Conservation (phyloP, 352 stramenopile species). For the Globisporangium rhizosaccharum region DNA sequence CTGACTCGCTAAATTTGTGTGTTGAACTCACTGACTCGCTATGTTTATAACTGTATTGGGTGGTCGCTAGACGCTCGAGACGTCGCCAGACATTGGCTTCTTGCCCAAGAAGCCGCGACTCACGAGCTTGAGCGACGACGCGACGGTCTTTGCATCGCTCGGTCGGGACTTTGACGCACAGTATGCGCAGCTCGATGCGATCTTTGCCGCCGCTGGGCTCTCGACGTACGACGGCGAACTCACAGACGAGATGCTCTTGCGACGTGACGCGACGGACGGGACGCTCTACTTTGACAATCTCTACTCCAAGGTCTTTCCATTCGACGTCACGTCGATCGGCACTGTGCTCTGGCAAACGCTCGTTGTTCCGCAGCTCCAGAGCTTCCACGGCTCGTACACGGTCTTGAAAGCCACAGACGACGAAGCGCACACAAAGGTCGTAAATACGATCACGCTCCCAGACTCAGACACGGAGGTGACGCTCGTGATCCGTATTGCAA, state of each 20-base stretch:
- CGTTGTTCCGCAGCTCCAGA: slow-evolving; percentile 10
- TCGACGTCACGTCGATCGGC: slow-evolving; percentile 22
- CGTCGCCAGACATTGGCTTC: slow-evolving; percentile 2
- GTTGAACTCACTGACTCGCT: too few relatives aligned
- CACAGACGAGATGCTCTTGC: neutral
- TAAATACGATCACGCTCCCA: too few relatives aligned
- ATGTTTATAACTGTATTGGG: too few relatives aligned
- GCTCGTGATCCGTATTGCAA: slow-evolving; percentile 21
- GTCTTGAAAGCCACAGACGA: neutral
- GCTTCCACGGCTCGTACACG: slow-evolving; percentile 1
- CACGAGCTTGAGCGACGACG: slow-evolving; percentile 16
- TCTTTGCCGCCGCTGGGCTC: slow-evolving; percentile 19
- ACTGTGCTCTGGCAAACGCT: slow-evolving; percentile 25
- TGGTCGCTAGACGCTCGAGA: neutral
- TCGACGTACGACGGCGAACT: slow-evolving; percentile 18
- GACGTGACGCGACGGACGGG: neutral
- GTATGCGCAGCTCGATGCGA: slow-evolving; percentile 19
- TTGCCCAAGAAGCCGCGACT: neutral
- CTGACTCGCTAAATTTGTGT: too few relatives aligned
- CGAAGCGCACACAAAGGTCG: too few relatives aligned
- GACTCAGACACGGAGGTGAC: slow-evolving; percentile 16
- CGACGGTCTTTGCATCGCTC: slow-evolving; percentile 26
- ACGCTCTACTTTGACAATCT: slow-evolving; percentile 25
- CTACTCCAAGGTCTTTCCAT: slow-evolving; percentile 28
- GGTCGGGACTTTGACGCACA: slow-evolving; percentile 19